phyloP scores from a whole-genome alignment of 495 filamentous ascomycete species.

The Pseudomonodictys pantanalensis region DNA sequence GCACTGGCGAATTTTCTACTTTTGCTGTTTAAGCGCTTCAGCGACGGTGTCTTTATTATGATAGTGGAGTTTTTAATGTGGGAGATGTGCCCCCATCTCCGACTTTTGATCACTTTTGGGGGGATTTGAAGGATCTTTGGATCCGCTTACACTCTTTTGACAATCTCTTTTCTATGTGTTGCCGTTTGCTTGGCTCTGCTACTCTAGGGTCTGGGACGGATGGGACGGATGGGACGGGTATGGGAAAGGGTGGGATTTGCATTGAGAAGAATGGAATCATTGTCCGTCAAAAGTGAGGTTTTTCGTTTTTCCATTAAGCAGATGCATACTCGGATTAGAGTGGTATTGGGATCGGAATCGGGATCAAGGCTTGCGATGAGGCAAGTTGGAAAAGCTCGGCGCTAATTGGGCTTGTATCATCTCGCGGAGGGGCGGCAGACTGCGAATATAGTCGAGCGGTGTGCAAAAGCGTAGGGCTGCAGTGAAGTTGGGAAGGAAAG shows the following conservation, averaged over 20 bases:
- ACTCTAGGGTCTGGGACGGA: neutral
- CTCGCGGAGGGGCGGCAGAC: no score
- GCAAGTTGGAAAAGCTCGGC: no score
- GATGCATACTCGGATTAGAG: conserved; percentile 10
- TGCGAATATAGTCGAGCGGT: no score
- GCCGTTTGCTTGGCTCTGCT: neutral
- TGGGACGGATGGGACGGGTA: neutral
- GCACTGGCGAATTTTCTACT: neutral
- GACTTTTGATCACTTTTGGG: neutral
- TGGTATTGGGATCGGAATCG: no score
- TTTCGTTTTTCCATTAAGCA: neutral
- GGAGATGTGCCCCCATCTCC: neutral
- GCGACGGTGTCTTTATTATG: conserved; percentile 1
- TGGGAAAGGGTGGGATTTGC: neutral
- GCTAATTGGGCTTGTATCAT: no score
- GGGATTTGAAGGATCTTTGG: neutral
- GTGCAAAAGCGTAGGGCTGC: no score
- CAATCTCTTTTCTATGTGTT: conserved; percentile 6
- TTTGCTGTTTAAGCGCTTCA: neutral
- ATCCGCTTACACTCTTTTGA: neutral
- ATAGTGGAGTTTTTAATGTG: neutral
- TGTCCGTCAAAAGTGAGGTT: neutral
- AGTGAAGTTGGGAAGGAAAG: no score
- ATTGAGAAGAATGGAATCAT: conserved; percentile 1
- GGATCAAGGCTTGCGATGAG: no score